Evolutionary conservation across 208 protist species (phyloP), one percentile per base, ranked within the genome.

Genomic region (Naegleria fowleri): DNA sequence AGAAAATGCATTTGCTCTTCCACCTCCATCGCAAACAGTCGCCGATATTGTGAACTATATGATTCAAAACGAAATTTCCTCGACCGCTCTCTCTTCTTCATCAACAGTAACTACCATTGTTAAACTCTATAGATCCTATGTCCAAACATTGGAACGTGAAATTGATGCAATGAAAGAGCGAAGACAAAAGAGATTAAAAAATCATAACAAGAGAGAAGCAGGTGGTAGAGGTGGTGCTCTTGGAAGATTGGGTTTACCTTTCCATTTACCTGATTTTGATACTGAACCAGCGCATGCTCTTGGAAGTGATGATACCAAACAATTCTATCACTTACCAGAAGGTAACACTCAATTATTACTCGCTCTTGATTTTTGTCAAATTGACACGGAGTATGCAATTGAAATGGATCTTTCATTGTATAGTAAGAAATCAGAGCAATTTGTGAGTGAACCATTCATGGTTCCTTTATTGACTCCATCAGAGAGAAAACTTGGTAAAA

Each of bases 301-400:
- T n/a, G 11, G 22, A 25, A n/a, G 16, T 41, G 29, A 87, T 40
- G 83, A 25, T 36, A 38, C 38, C 29, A 25, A 33, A 87, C 29
- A 51, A 33, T 87, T 87, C 38, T 87, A 87, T 51, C 15, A 87
- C n/a, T 51, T 87, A 38, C 83, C 83, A 40, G 83, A 87, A 0
- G 83, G 83, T 33, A 87, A 51, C 38, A 51, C 39, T n/a, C 83
- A 87, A 87, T 52, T 87, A 25, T 25, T 87, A 15, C 9, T 87
- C 15, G 39, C 15, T n/a, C 15, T 87, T 51, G 40, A 87, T 36
- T 29, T 51, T 52, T 87, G 83, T 51, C 9, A 51, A 13, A 40
- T 87, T n/a, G 41, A 40, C 39, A 16, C 38, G 39, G 29, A 40
- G 16, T 36, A 84, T 40, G 11, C 25, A 7, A 38, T 84, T 84